These are phyloP conservation scores for Botrytis galanthina DNA, from an alignment of 2,329 filamentous ascomycete genomes.

Conservation along the genomic window DNA sequence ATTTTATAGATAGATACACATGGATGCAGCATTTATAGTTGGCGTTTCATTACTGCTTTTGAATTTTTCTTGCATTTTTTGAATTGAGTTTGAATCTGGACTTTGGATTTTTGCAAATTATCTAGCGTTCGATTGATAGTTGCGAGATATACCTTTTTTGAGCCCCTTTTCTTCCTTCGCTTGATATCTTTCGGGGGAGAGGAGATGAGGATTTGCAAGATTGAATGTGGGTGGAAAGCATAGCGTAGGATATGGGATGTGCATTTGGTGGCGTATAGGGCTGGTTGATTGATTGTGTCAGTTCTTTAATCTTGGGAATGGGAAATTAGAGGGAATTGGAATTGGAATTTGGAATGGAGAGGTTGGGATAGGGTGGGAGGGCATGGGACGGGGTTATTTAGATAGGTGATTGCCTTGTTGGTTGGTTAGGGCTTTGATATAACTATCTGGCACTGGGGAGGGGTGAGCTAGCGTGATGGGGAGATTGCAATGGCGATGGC, in stretches of 20 bases:
- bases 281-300: background rate
- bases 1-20: slow-evolving; percentile 17
- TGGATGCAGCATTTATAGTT: slow-evolving; percentile 13
- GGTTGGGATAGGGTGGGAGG: background rate
- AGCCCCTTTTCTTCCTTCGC: background rate
- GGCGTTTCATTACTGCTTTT: background rate
- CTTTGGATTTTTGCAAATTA: background rate
- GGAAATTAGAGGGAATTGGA: background rate
- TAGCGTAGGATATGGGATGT: slow-evolving; percentile 5
- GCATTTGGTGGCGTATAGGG: background rate
- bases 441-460: background rate
- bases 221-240: background rate
- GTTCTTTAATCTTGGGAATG: slow-evolving; percentile 1
- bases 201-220: background rate
- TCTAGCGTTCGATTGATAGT: background rate
- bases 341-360: background rate
- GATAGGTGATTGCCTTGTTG: background rate
- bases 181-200: background rate
- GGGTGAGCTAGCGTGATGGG: background rate
- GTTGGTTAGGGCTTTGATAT: background rate
- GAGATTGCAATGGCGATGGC: background rate
- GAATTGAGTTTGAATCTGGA: background rate
- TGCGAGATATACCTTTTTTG: slow-evolving; percentile 5
- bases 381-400: background rate
- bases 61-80: background rate